Base-by-base conservation (phyloP, 805 yeast genomes). In the Metschnikowia arizonensis region DNA sequence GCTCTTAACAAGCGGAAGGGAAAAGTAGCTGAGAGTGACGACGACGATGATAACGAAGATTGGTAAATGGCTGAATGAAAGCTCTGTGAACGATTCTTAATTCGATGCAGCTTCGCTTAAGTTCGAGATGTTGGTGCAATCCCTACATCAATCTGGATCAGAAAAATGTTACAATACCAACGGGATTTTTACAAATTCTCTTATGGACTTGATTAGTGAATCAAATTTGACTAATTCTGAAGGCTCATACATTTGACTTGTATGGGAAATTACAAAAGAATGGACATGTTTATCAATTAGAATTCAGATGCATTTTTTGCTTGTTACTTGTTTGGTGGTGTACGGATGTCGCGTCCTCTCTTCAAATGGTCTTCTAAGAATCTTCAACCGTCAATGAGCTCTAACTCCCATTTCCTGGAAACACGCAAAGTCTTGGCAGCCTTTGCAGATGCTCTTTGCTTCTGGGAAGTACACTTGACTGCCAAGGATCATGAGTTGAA, bases 1-100 rank as follows among this genome's bases (percentile, higher is more conserved):
- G 98, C 97, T 3, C 74, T 91, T 53, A 85, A 76, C 56, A 78
- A 80, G 46, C 77, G 97, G 59, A 91, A 91, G 65, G 80, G 78
- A 17, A 88, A 88, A 62, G 95, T 91, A 6, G 76, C 86, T 1
- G 79, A 74, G 15, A 82, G 88, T 53, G 96, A 88, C 52, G 93
- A 85, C 48, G 95, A 86, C 54, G 93, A 85, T 52, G 90, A 85
- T 48, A 96, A 88, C 43, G 72, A 68, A 28, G 71, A 66, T 24
- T 68, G 72, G 71, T 67, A 45, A 7, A 5, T 12, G 11, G 24
- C 24, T 5, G 24, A 21, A 21, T 21, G 24, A 21, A n/a, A n/a
- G n/a, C n/a, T n/a, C n/a, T n/a, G n/a, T n/a, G n/a, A n/a, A n/a
- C n/a, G n/a, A n/a, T n/a, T n/a, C n/a, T n/a, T n/a, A n/a, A n/a